Conservation (phyloP, 495 filamentous ascomycete genomes). For the Pyrenula massariospora region DNA sequence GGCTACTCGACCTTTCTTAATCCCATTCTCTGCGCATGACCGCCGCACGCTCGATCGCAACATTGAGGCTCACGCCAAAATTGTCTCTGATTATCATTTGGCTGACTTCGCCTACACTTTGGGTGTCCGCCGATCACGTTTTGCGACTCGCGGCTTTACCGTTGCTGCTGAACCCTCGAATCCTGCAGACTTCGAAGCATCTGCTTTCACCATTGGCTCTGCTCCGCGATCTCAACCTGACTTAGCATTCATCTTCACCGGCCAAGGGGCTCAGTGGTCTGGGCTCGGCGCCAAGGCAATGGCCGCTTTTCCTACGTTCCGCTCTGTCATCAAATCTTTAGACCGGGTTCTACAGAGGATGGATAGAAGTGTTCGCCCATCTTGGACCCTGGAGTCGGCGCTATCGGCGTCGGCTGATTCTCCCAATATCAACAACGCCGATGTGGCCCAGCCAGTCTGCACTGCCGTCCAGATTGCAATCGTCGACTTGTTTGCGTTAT, state of each 20-base stretch:
- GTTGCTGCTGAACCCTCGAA: not conserved
- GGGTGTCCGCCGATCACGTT: conserved; percentile 7
- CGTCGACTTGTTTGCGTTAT: not conserved
- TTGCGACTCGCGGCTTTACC: not conserved
- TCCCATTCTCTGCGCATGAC: not conserved
- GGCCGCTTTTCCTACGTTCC: conserved; percentile 1
- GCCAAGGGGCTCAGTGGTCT: conserved; percentile 12
- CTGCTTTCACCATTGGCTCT: not conserved
- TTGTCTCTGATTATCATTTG: conserved; percentile 4
- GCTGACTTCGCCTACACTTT: conserved; percentile 25
- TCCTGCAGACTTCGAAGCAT: not conserved
- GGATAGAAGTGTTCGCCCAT: conserved; percentile 13
- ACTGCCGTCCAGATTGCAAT: conserved; percentile 12
- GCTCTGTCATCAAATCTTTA: conserved; percentile 23
- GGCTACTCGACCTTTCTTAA: not conserved
- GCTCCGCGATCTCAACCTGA: not conserved
- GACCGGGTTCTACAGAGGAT: conserved; percentile 26
- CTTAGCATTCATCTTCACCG: conserved; percentile 12
- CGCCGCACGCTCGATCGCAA: not conserved
- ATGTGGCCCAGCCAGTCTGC: conserved; percentile 7
- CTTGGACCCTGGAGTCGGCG: conserved; percentile 3
- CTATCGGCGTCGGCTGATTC: not conserved
- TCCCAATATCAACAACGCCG: conserved; percentile 2
- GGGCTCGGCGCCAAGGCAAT: conserved; percentile 4
- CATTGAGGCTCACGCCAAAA: not conserved